Conservation (phyloP, 768 basidiomycete genomes). For the Lactarius hatsudake region DNA sequence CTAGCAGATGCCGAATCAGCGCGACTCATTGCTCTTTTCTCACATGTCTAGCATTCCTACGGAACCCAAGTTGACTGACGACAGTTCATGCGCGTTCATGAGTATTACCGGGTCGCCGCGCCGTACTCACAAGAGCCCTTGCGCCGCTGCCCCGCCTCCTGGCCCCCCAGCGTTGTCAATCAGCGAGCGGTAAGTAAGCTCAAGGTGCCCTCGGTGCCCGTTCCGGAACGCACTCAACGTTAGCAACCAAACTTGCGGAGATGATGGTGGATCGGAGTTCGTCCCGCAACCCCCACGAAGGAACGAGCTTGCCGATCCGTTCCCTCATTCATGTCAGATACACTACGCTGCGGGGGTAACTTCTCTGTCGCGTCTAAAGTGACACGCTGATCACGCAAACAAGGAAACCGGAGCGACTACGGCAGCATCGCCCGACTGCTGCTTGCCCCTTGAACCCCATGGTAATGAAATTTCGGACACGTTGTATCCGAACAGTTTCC, state of each 20-base stretch:
- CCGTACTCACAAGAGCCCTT: not conserved
- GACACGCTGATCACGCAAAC: not conserved
- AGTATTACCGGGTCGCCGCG: not conserved
- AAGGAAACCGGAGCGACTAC: not conserved
- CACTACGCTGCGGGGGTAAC: not conserved
- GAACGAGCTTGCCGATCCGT: not conserved
- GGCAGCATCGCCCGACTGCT: not conserved
- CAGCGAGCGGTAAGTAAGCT: not conserved
- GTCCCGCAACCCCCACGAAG: not conserved
- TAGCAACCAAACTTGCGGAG: not conserved
- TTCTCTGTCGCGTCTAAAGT: not conserved
- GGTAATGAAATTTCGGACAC: not conserved
- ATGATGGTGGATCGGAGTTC: slow-evolving; percentile 6
- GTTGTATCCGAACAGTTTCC: not conserved
- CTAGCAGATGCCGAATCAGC: not conserved
- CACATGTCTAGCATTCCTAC: not conserved
- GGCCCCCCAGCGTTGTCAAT: not conserved
- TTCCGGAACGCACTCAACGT: not conserved
- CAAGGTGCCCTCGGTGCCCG: slow-evolving; percentile 9
- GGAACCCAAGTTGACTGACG: not conserved
- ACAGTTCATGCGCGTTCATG: not conserved
- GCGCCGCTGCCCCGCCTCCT: slow-evolving; percentile 4
- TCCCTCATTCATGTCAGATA: not conserved
- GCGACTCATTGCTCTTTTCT: not conserved
- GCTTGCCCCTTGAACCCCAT: not conserved